A percentile compares a stretch with the other conserved stretches of the same genome.
Conservation (phyloP, 306 rosid genomes). For the Vicia faba region DNA sequence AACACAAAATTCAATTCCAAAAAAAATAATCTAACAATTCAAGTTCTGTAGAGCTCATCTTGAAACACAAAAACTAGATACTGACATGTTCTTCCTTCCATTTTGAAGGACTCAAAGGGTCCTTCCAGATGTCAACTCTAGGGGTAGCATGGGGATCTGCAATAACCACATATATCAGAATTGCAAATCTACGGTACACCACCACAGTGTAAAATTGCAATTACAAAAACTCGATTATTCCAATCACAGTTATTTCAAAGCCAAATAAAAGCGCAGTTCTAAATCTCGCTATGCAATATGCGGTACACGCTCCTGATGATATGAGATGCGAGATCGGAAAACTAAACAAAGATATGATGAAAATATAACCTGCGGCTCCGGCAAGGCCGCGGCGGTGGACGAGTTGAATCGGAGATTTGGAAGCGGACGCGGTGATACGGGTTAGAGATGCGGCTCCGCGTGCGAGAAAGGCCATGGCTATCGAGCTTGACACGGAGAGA, state of each 20-base stretch:
- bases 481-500: constrained; percentile 25
- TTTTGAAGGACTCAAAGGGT: constrained; percentile 87
- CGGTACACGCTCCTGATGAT: background rate
- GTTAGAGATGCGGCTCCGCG: constrained; percentile 68
- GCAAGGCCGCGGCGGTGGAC: constrained; percentile 82
- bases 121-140: constrained; percentile 72
- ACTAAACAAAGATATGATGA: constrained; percentile 1
- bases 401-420: constrained; percentile 51
- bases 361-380: constrained; percentile 74
- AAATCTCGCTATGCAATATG: background rate
- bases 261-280: background rate
- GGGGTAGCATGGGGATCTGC: constrained; percentile 91
- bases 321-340: constrained; percentile 34
- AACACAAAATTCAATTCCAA: background rate
- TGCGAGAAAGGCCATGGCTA: constrained; percentile 73
- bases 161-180: constrained; percentile 29
- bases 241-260: too few species aligned
- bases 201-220: too few species aligned
- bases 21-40: constrained; percentile 10
- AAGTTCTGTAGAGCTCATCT: background rate
- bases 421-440: constrained; percentile 55
- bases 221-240: too few species aligned
- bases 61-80: constrained; percentile 36
- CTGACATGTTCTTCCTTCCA: constrained; percentile 99
- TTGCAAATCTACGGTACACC: background rate